Conservation (phyloP, 2,329 filamentous ascomycete species). For the Monilinia fructigena region DNA sequence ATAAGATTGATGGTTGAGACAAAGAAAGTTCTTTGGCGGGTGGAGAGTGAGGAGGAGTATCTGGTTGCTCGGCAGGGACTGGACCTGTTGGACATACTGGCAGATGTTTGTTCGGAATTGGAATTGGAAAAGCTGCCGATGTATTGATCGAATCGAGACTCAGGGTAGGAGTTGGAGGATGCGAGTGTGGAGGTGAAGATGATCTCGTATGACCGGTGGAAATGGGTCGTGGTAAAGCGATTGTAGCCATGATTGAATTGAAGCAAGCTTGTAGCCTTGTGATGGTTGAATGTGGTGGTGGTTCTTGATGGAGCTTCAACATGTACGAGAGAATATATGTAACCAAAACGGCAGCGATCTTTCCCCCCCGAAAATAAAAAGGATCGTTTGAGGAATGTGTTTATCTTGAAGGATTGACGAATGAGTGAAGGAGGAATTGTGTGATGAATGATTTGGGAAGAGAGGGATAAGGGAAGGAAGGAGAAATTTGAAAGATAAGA, state of each 20-base stretch:
- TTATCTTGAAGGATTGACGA: no score
- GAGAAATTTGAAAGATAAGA: no score
- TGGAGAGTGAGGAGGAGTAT: constrained; percentile 66
- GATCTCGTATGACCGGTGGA: constrained; percentile 33
- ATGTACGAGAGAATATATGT: constrained; percentile 9
- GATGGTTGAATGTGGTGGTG: neutral
- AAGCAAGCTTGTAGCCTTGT: constrained; percentile 20
- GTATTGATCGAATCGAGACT: constrained; percentile 53
- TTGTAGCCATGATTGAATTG: constrained; percentile 37
- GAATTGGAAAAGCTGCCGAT: constrained; percentile 53
- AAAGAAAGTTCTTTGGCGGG: constrained; percentile 54
- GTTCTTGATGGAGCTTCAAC: constrained; percentile 10
- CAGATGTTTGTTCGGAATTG: constrained; percentile 85
- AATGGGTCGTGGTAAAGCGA: constrained; percentile 39
- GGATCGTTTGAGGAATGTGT: neutral
- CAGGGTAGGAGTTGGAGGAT: constrained; percentile 55
- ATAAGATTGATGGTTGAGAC: constrained; percentile 67
- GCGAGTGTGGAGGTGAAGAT: constrained; percentile 49
- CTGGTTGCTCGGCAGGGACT: constrained; percentile 52
- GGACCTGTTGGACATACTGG: constrained; percentile 86
- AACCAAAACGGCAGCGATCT: neutral
- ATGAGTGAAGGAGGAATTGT: no score
- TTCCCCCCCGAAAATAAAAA: neutral
- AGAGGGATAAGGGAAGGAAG: no score
- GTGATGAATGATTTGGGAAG: no score